Evolutionary conservation across 176 grass and related monocot species (phyloP).

Genomic region (Avena sativa): DNA sequence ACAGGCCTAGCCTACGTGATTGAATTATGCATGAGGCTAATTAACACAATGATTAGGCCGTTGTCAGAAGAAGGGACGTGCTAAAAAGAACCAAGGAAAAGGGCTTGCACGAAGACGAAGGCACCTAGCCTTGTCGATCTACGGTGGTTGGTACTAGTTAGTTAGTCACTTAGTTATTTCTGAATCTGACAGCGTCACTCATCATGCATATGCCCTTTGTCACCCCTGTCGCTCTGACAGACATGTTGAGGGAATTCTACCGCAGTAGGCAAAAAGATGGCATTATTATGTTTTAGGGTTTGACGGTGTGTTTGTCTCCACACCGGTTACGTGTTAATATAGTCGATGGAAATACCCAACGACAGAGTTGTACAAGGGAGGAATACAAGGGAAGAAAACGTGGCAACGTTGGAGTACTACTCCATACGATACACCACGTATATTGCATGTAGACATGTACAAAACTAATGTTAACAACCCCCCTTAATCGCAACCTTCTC

Average conservation of each 20-base stretch:
- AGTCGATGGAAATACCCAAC: too few relatives aligned
- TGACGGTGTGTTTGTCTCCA: too few relatives aligned
- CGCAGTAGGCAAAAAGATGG: neutral
- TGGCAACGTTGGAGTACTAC: too few relatives aligned
- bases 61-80: neutral
- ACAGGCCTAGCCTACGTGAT: neutral
- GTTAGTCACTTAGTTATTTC: neutral
- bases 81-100: neutral
- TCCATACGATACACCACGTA: too few relatives aligned
- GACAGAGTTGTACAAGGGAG: too few relatives aligned
- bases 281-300: neutral
- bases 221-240: neutral
- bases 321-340: too few relatives aligned
- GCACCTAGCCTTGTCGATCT: neutral
- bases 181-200: neutral
- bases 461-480: too few relatives aligned
- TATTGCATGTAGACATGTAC: too few relatives aligned
- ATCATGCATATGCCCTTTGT: too few relatives aligned
- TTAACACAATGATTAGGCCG: conserved; percentile 35
- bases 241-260: neutral
- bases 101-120: neutral
- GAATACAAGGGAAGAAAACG: too few relatives aligned
- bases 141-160: neutral
- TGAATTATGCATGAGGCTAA: conserved; percentile 34
- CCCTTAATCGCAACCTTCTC: too few relatives aligned